A percentile compares a stretch with the other conserved stretches of the same genome.
phyloP scores from a whole-genome alignment of 1,284 basidiomycete species.

The Boletellus sp. region DNA sequence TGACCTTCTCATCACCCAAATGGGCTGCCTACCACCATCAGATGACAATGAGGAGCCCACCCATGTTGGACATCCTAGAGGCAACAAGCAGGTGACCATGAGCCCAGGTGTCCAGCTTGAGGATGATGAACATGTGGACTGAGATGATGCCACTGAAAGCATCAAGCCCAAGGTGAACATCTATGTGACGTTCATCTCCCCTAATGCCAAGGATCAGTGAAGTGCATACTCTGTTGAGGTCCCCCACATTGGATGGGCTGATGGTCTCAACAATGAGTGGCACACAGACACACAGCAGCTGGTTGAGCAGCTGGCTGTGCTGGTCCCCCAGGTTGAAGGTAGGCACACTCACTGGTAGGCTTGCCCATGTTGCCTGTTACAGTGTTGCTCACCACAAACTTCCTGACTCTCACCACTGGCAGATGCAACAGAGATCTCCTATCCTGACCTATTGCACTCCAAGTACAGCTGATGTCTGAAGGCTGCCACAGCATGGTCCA shows the following conservation, averaged over 20 bases:
- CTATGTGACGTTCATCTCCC: constrained; percentile 5
- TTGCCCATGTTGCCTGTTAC: neutral
- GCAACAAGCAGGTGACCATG: neutral
- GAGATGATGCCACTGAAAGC: neutral
- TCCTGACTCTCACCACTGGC: neutral
- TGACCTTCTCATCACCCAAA: no score
- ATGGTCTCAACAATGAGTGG: neutral
- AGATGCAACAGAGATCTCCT: neutral
- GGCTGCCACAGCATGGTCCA: neutral
- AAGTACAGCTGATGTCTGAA: constrained; percentile 3
- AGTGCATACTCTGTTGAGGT: neutral
- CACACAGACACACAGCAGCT: neutral
- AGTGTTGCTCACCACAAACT: no score
- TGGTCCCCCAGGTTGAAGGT: no score
- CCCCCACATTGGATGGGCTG: neutral
- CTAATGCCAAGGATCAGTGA: neutral
- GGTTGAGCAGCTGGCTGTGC: constrained; percentile 7
- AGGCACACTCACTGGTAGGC: neutral
- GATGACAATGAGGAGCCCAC: neutral
- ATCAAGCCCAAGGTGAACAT: neutral
- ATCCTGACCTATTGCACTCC: neutral
- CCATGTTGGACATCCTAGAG: no score
- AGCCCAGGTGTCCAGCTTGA: neutral
- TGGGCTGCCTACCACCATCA: no score
- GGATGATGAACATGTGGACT: neutral